These are phyloP conservation scores for Populus alba DNA, from an alignment of 345 rosid genomes.

Conservation along the genomic window DNA sequence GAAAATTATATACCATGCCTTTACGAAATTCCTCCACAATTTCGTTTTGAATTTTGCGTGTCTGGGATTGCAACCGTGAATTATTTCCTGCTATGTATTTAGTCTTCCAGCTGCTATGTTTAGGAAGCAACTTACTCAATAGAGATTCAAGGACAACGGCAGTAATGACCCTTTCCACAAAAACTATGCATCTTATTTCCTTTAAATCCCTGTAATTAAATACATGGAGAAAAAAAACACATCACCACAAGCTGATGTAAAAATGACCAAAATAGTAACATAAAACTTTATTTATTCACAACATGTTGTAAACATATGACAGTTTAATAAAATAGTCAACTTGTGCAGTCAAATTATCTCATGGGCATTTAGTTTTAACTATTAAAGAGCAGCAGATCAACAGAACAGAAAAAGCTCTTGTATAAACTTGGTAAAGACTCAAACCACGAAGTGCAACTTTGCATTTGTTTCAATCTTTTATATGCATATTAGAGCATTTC, in stretches of 20 bases:
- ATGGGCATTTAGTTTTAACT: neutral
- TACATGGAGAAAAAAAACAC: neutral
- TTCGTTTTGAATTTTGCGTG: slow-evolving; percentile 63
- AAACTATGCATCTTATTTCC: slow-evolving; percentile 75
- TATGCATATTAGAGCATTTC: neutral
- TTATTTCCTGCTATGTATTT: slow-evolving; percentile 71
- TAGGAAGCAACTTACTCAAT: slow-evolving; percentile 58
- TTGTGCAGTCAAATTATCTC: neutral
- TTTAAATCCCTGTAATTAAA: slow-evolving; percentile 41
- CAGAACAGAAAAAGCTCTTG: neutral
- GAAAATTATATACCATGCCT: slow-evolving; percentile 51
- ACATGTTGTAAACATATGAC: neutral
- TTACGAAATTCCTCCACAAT: slow-evolving; percentile 77
- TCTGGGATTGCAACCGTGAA: slow-evolving; percentile 50
- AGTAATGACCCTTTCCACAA: slow-evolving; percentile 75
- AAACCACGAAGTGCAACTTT: neutral
- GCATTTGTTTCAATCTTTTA: neutral
- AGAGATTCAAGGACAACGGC: slow-evolving; percentile 58
- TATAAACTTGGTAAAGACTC: neutral
- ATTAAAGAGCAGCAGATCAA: neutral
- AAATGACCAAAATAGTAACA: neutral
- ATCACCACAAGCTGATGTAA: neutral
- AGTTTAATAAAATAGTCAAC: neutral
- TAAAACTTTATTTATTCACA: neutral
- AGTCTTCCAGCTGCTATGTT: slow-evolving; percentile 50